Conservation (phyloP, 208 protist species). For the Porcisia hertigi region DNA sequence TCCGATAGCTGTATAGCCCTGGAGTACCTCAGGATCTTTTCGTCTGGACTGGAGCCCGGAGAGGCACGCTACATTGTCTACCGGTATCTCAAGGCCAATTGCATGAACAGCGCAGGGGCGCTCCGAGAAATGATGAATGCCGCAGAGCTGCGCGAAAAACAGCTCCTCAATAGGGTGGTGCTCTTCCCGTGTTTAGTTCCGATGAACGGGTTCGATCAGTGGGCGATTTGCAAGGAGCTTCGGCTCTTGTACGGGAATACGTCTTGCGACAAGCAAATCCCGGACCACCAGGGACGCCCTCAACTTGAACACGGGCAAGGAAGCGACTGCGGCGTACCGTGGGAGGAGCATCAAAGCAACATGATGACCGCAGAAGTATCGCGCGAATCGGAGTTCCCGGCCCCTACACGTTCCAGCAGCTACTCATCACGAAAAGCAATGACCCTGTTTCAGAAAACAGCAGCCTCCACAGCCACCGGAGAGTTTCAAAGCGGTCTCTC, state of each 20-base stretch:
- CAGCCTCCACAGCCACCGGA: not conserved
- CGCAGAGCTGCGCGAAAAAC: slow-evolving; percentile 42
- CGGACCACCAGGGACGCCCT: slow-evolving; percentile 18
- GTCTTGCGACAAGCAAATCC: slow-evolving; percentile 14
- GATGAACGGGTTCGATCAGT: slow-evolving; percentile 51
- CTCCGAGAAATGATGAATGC: slow-evolving; percentile 32
- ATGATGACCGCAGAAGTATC: not conserved
- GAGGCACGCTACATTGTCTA: slow-evolving; percentile 41
- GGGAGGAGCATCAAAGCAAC: slow-evolving; percentile 17
- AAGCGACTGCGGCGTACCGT: slow-evolving; percentile 28
- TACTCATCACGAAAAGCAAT: not conserved
- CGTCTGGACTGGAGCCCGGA: slow-evolving; percentile 25
- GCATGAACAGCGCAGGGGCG: slow-evolving; percentile 31
- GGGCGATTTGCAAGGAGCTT: slow-evolving; percentile 44
- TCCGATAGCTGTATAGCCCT: not conserved
- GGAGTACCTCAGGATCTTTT: slow-evolving; percentile 32
- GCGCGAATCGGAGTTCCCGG: not conserved
- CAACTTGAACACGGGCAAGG: slow-evolving; percentile 13
- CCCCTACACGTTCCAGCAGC: not conserved
- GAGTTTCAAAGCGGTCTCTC: too few relatives aligned
- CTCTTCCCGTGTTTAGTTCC: slow-evolving; percentile 64
- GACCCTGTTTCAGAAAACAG: not conserved
- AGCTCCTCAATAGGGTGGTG: slow-evolving; percentile 54
- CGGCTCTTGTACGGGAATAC: slow-evolving; percentile 32
- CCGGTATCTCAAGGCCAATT: slow-evolving; percentile 43